These are phyloP conservation scores for Pichia phayaonensis DNA, from an alignment of 805 yeast genomes.

Conservation along the genomic window DNA sequence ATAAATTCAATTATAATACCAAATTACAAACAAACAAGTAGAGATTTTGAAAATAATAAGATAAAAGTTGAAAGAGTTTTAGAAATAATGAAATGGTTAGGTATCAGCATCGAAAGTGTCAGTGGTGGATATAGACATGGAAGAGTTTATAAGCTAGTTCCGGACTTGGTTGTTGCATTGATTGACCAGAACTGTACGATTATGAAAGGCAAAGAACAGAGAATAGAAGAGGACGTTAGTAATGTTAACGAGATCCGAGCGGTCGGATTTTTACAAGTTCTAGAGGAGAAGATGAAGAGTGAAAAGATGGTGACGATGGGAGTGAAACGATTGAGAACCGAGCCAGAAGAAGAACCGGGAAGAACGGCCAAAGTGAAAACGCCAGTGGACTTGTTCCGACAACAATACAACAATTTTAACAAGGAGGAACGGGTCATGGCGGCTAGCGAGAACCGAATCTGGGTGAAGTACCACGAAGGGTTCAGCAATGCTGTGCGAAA, in stretches of 20 bases:
- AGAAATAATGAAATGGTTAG: neutral
- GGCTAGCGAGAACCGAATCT: constrained; percentile 36
- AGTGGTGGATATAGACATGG: neutral
- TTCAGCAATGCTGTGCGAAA: constrained; percentile 87
- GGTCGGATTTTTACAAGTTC: neutral
- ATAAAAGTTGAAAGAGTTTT: neutral
- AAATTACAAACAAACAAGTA: neutral
- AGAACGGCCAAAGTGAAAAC: constrained; percentile 10
- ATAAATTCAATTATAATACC: constrained; percentile 9
- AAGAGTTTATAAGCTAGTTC: neutral
- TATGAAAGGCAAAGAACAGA: neutral
- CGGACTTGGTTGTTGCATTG: constrained; percentile 3
- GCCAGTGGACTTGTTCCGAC: constrained; percentile 35
- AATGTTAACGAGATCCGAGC: constrained; percentile 1
- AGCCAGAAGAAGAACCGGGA: neutral
- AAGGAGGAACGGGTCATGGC: constrained; percentile 13
- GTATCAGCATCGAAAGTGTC: constrained; percentile 1
- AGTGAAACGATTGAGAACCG: neutral
- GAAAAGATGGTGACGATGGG: constrained; percentile 11
- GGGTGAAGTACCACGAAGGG: constrained; percentile 93
- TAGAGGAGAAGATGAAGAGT: neutral
- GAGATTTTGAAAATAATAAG: constrained; percentile 1
- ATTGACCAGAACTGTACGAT: neutral
- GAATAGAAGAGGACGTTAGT: neutral
- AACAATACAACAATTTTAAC: constrained; percentile 29